phyloP scores from a whole-genome alignment of 805 yeast genomes.

The Yamadazyma sp. region DNA sequence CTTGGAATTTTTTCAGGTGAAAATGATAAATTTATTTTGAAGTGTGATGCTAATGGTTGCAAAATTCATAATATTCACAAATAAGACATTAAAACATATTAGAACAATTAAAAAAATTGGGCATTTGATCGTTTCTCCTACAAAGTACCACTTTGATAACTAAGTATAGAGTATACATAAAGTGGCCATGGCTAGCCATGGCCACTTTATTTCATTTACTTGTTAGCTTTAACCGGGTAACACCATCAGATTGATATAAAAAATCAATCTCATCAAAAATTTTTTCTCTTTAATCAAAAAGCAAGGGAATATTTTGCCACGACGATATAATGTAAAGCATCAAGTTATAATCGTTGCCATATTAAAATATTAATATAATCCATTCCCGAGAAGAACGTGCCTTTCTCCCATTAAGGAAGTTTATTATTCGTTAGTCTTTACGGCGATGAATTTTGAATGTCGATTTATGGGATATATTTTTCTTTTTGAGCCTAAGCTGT shows the following conservation, averaged over 20 bases:
- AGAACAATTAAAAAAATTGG: no score
- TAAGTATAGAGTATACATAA: no score
- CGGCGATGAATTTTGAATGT: conserved; percentile 60
- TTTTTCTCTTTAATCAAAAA: conserved; percentile 52
- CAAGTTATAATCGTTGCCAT: conserved; percentile 69
- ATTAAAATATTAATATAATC: conserved; percentile 23
- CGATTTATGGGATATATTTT: conserved; percentile 47
- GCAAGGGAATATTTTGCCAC: conserved; percentile 65
- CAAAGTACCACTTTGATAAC: no score
- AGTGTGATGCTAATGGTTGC: no score
- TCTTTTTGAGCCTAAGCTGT: not conserved
- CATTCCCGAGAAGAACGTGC: conserved; percentile 50
- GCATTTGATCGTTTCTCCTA: no score
- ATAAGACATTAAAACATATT: no score
- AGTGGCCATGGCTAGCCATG: no score
- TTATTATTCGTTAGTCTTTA: conserved; percentile 47
- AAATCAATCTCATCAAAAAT: conserved; percentile 1
- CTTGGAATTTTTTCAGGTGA: no score
- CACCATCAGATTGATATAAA: conserved; percentile 8
- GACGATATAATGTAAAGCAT: conserved; percentile 58
- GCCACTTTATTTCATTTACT: no score
- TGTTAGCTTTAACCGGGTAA: no score
- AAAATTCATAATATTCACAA: no score
- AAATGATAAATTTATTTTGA: no score
- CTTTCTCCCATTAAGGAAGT: conserved; percentile 57